phyloP scores from a whole-genome alignment of 176 grass and related monocot genomes.

The Chrysopogon serrulatus region DNA sequence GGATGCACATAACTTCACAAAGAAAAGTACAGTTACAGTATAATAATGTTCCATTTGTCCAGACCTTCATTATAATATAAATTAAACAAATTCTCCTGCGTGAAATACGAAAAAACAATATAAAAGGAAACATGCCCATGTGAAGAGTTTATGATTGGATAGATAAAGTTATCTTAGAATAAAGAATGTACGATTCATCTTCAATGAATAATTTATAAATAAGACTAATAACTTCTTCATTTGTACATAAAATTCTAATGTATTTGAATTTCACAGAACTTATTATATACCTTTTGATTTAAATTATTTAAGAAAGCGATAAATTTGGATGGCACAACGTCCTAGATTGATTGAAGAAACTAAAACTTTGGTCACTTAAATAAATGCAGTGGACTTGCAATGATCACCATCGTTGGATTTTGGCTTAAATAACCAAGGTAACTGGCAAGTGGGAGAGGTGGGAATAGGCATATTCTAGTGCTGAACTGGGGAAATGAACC shows the following conservation, averaged over 20 bases:
- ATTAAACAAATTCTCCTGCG: too few species aligned
- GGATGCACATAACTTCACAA: background rate
- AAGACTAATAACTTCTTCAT: too few species aligned
- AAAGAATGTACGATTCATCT: too few species aligned
- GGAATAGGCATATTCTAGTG: conserved; percentile 3
- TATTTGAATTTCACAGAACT: background rate
- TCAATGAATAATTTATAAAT: too few species aligned
- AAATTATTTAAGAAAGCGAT: background rate
- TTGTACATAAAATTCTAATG: too few species aligned
- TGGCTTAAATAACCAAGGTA: conserved; percentile 6
- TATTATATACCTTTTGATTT: background rate
- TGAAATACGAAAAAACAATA: too few species aligned
- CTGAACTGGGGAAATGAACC: conserved; percentile 10
- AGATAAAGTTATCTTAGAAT: too few species aligned
- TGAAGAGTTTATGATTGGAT: too few species aligned
- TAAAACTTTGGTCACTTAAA: background rate
- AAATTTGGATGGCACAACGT: background rate
- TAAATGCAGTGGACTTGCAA: conserved; percentile 30
- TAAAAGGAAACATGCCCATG: background rate
- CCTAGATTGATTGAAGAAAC: background rate
- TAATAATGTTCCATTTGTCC: background rate
- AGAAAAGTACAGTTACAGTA: background rate
- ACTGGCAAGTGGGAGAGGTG: background rate
- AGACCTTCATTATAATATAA: too few species aligned
- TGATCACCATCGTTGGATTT: conserved; percentile 30